Conservation (phyloP, 148 eudicot genomes). For the Camellia japonica region DNA sequence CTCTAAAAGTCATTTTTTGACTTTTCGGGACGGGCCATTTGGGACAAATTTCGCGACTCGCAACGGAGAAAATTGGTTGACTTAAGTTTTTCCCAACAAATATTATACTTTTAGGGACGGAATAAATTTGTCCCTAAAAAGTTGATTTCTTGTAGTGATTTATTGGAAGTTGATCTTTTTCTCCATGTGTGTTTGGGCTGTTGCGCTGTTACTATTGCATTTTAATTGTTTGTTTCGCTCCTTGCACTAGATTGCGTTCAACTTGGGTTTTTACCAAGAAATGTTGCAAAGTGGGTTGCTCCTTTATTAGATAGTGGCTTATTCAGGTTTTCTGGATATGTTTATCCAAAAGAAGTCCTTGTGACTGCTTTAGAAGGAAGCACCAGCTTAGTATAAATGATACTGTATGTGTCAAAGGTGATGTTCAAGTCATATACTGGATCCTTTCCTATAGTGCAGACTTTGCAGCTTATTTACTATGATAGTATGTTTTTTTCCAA, state of each 20-base stretch:
- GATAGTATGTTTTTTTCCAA: background rate
- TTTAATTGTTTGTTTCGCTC: conserved; percentile 9
- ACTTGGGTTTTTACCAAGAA: conserved; percentile 84
- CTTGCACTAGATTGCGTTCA: conserved; percentile 60
- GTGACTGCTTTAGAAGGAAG: conserved; percentile 78
- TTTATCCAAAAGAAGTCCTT: conserved; percentile 69
- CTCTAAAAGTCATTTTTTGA: no score
- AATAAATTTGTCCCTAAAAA: no score
- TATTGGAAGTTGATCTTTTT: background rate
- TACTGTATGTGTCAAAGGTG: conserved; percentile 65
- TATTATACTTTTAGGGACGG: no score
- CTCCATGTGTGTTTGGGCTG: background rate
- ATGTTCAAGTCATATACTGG: conserved; percentile 14
- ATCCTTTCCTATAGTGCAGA: conserved; percentile 4
- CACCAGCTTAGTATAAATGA: conserved; percentile 55
- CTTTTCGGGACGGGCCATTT: no score
- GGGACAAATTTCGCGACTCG: no score
- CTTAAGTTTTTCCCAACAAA: no score
- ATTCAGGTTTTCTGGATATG: conserved; percentile 63
- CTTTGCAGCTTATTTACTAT: background rate
- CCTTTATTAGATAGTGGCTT: conserved; percentile 74
- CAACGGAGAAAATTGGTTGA: no score
- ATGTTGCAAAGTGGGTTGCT: conserved; percentile 84
- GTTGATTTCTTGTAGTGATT: background rate
- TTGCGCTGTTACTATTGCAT: background rate